These are phyloP conservation scores for Tritrichomonas musculus DNA, from an alignment of 208 protist species.

Conservation along the genomic window DNA sequence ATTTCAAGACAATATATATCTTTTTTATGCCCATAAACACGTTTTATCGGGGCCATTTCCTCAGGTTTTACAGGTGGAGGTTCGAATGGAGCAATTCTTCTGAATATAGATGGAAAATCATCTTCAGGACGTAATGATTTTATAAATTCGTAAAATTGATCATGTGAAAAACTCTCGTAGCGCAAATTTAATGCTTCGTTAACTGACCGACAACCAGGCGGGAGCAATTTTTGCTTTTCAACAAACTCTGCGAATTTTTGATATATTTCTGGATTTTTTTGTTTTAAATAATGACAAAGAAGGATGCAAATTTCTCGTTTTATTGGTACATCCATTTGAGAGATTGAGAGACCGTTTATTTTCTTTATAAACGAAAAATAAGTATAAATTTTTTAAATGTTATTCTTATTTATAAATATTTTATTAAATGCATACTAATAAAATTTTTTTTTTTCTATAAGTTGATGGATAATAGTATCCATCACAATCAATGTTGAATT, in stretches of 20 bases:
- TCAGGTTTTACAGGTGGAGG: background rate
- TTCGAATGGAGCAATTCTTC: background rate
- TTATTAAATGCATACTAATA: too few relatives aligned
- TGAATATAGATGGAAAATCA: background rate
- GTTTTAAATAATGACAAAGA: constrained; percentile 3
- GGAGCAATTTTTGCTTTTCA: background rate
- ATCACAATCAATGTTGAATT: too few relatives aligned
- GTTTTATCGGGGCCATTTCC: background rate
- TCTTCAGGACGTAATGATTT: background rate
- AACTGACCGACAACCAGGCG: background rate
- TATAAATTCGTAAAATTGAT: background rate
- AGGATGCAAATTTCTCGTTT: background rate
- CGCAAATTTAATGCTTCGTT: background rate
- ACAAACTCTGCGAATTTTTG: background rate
- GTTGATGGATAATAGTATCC: too few relatives aligned
- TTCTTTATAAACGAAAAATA: too few relatives aligned
- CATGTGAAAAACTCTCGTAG: background rate
- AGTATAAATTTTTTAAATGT: too few relatives aligned
- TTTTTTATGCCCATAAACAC: background rate
- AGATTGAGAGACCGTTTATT: too few relatives aligned
- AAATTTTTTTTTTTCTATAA: too few relatives aligned
- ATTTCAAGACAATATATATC: background rate
- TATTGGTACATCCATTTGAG: too few relatives aligned
- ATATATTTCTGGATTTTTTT: background rate
- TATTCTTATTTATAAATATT: too few relatives aligned